phyloP scores from a whole-genome alignment of 2,329 filamentous ascomycete species.

The Sclerotinia sclerotiorum region DNA sequence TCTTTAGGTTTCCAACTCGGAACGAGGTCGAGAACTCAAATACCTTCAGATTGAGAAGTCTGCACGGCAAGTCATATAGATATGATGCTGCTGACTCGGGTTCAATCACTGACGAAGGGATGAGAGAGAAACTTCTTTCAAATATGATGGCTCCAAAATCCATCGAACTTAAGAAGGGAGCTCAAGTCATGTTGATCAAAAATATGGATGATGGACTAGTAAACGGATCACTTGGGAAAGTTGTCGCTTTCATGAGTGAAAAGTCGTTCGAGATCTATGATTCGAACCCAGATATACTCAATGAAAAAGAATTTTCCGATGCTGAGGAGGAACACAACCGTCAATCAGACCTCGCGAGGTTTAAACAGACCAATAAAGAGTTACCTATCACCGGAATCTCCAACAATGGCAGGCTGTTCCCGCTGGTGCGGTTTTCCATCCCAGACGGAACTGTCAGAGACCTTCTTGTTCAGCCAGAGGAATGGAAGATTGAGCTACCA shows the following conservation, averaged over 20 bases:
- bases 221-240: conserved; percentile 88
- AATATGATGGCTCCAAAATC: conserved; percentile 91
- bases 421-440: conserved; percentile 79
- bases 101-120: conserved; percentile 59
- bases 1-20: conserved; percentile 74
- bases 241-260: conserved; percentile 77
- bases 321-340: conserved; percentile 40
- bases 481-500: conserved; percentile 97
- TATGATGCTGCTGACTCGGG: conserved; percentile 79
- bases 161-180: conserved; percentile 82
- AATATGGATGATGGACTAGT: conserved; percentile 93
- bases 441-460: conserved; percentile 74
- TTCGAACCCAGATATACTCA: conserved; percentile 56
- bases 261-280: conserved; percentile 59
- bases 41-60: conserved; percentile 64
- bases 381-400: conserved; percentile 41
- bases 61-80: conserved; percentile 65
- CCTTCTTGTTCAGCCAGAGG: conserved; percentile 80
- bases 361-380: conserved; percentile 37
- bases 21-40: conserved; percentile 89
- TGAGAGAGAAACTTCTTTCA: conserved; percentile 73
- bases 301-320: conserved; percentile 47
- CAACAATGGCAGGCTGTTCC: conserved; percentile 62
- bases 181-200: conserved; percentile 99
- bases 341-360: conserved; percentile 44